Evolutionary conservation across 192 early-diverging fungal species (phyloP), one percentile per base, ranked within the genome.

Genomic region (Allomyces macrogynus): DNA sequence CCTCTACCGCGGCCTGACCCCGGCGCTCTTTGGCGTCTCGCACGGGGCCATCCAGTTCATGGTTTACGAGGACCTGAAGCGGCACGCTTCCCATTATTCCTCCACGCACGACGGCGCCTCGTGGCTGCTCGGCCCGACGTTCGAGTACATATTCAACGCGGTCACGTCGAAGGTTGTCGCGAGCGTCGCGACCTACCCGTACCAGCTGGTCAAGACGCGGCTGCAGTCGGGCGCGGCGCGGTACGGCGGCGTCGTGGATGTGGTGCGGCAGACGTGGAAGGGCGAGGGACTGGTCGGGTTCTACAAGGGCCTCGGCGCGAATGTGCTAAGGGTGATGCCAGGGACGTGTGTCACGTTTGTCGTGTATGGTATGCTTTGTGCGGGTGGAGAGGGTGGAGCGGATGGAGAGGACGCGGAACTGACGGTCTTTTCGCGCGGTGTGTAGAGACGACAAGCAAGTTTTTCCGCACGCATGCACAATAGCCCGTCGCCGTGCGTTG

Each of bases 11-110:
- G 89, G 88, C 1, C 77, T 99, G 63, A 70, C 93, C 5, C 92
- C 94, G 0, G 90, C 89, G 0, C 71, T 99, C 3, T 77, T 97
- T 66, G 93, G 96, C 8, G 88, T 89, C 1, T 88, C 91, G n/a
- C 94, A 99, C 65, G 96, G 96, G 10, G 93, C 92, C 0, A 68
- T 99, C 24, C 96, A 99, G 74, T 99, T 99, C 72, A 92, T 94
- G 89, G 90, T 87, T 0, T 99, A 99, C 73, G 96, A 99, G 65
- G 90, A 95, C 63, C 84, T 99, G 83, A 99, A 97, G 75, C 80
- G 82, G 67, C 79, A 78, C 73, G 68, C 81, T 43, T 66, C 75
- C 43, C 75, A 71, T n/a, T 67, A 63, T 14, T 24, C 16, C 4
- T 12, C 23, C 65, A 0, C 61, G 24, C 22, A 24, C 44, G 0